Evolutionary conservation across 805 yeast species (phyloP), one percentile per base, ranked within the genome.

Genomic region (Hanseniaspora jakobsenii): DNA sequence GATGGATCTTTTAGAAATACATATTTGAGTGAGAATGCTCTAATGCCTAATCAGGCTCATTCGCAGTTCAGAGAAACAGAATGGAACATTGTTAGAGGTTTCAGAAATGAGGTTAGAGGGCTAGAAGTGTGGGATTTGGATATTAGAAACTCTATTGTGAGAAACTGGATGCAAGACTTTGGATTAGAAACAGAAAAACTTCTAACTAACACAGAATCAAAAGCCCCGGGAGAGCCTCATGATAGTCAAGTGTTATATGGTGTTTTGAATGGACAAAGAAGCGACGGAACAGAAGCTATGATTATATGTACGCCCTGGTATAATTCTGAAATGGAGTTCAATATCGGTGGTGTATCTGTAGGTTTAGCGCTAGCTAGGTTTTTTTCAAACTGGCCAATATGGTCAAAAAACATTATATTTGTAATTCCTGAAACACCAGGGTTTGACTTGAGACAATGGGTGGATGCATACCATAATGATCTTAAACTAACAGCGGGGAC

Each of bases 241-340:
- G 29, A 41, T 4, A 34, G 38, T 22, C 38, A 41, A 34, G 45
- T 41, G n/a, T 64, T 83, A 29, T 91, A 89, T 58, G 94, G 85
- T 0, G 73, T 87, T 3, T 70, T 82, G 62, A 94, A 84, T 56
- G 91, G 95, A 0, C 94, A 97, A 7, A 67, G 95, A 50, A 96
- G 96, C 22, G 97, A 89, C 55, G 91, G 87, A 48, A 86, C 97
- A 1, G 98, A 91, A 61, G 84, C 96, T 0, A 79, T 91, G 74
- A 93, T 87, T 1, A 60, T 91, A 36, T 81, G 78, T 7, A 85
- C 91, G 6, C 96, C 97, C 0, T 91, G 95, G 89, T 60, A 56
- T 38, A 42, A 42, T 16, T 35, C 39, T 23, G 47, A 42, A 23
- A 17, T 21, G 26, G 18, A 30, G 9, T 67, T 64, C 55, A 91